A percentile compares a stretch with the other conserved stretches of the same genome.
These are phyloP conservation scores for Starmera quercuum DNA, from an alignment of 805 yeast genomes.

Conservation along the genomic window DNA sequence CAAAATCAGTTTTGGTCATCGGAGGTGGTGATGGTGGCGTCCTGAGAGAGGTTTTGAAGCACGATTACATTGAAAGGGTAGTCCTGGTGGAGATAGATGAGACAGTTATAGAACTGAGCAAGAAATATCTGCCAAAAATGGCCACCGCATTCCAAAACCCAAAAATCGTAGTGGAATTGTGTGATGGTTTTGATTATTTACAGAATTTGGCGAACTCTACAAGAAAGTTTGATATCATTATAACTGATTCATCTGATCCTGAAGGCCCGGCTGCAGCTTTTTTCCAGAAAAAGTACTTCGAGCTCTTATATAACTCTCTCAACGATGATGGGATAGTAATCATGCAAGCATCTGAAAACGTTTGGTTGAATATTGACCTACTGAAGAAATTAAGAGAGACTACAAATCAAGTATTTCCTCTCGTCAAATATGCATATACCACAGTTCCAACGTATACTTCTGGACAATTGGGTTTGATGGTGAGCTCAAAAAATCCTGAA, in stretches of 20 bases:
- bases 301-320: constrained; percentile 56
- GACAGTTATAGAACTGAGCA: constrained; percentile 65
- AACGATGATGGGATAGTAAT: constrained; percentile 61
- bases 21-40: constrained; percentile 99
- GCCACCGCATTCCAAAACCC: constrained; percentile 56
- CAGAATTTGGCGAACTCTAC: constrained; percentile 29
- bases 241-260: constrained; percentile 91
- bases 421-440: constrained; percentile 63
- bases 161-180: constrained; percentile 56
- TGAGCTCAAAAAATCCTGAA: constrained; percentile 51
- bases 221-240: constrained; percentile 69
- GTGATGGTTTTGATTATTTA: constrained; percentile 80
- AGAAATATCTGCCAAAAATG: constrained; percentile 72
- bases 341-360: constrained; percentile 71
- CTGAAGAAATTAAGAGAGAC: constrained; percentile 38
- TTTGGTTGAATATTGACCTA: constrained; percentile 62
- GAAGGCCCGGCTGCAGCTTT: constrained; percentile 93
- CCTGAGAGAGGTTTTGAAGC: constrained; percentile 79
- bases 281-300: constrained; percentile 72
- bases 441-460: constrained; percentile 86
- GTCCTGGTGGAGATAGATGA: constrained; percentile 88
- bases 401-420: constrained; percentile 49
- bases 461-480: constrained; percentile 77
- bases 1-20: constrained; percentile 72
- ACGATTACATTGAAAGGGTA: constrained; percentile 51